phyloP scores from a whole-genome alignment of 176 grass and related monocot genomes.

The Oryza rufipogon region DNA sequence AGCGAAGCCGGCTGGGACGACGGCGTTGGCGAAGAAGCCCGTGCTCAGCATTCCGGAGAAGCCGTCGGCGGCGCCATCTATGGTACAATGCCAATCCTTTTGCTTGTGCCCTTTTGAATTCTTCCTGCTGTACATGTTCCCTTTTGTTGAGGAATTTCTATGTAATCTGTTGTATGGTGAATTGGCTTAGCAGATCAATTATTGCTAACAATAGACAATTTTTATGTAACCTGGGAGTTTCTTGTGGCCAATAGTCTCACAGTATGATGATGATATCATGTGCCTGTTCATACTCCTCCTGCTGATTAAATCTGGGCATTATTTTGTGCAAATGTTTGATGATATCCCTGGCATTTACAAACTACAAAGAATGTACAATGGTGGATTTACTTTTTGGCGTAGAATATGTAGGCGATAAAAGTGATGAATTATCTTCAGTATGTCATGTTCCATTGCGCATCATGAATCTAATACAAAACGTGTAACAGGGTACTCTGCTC shows the following conservation, averaged over 20 bases:
- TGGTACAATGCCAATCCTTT: conserved; percentile 40
- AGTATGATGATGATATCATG: background rate
- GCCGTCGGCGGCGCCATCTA: background rate
- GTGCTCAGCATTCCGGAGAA: conserved; percentile 67
- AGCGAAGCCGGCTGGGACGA: background rate
- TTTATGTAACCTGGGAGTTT: background rate
- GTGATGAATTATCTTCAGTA: background rate
- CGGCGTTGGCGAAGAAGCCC: conserved; percentile 55
- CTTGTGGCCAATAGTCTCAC: too few relatives aligned
- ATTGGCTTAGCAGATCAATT: background rate
- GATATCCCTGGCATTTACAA: background rate
- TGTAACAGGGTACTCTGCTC: background rate
- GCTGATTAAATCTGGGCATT: too few relatives aligned
- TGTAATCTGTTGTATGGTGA: background rate
- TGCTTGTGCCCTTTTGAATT: background rate
- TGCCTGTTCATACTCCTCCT: background rate
- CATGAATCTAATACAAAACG: background rate
- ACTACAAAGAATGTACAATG: background rate
- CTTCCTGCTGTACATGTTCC: background rate
- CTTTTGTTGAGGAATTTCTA: background rate
- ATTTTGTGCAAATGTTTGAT: background rate
- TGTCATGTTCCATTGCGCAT: background rate
- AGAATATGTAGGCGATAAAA: background rate
- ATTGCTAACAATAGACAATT: background rate
- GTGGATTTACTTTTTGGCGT: background rate